Conservation (phyloP, 176 grass and related monocot genomes). For the Juncus inflexus region DNA sequence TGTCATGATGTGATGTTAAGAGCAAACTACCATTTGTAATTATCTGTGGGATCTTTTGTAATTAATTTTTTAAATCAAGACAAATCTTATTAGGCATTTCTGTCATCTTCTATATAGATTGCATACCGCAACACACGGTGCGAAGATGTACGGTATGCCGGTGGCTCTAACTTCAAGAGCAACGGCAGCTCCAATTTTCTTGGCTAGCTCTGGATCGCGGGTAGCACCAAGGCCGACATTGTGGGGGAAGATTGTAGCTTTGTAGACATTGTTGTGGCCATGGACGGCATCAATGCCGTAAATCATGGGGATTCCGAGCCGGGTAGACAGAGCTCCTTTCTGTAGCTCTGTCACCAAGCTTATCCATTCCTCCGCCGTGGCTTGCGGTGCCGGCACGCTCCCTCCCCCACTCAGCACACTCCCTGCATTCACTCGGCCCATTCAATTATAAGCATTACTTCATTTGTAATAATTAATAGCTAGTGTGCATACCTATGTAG, state of each 20-base stretch:
- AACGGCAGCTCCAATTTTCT: constrained; percentile 53
- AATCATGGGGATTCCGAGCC: constrained; percentile 26
- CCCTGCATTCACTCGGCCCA: constrained; percentile 21
- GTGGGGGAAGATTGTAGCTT: constrained; percentile 30
- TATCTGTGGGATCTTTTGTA: no score
- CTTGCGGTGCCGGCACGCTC: constrained; percentile 38
- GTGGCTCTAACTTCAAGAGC: constrained; percentile 62
- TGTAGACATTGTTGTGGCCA: constrained; percentile 26
- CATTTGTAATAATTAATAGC: neutral
- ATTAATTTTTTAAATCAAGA: no score
- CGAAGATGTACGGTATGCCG: constrained; percentile 63
- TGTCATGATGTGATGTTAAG: no score
- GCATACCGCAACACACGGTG: constrained; percentile 59
- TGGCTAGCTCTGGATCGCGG: constrained; percentile 55
- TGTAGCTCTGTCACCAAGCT: constrained; percentile 47
- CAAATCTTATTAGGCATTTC: no score
- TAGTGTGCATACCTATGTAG: constrained; percentile 29
- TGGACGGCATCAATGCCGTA: constrained; percentile 28
- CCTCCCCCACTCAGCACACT: constrained; percentile 63
- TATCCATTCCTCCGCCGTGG: constrained; percentile 44
- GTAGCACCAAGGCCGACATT: constrained; percentile 31
- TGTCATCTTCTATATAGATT: neutral
- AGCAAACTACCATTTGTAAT: no score
- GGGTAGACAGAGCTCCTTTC: constrained; percentile 24
- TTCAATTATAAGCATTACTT: neutral